Conservation (phyloP, 345 rosid species). For the Arabidopsis suecica region DNA sequence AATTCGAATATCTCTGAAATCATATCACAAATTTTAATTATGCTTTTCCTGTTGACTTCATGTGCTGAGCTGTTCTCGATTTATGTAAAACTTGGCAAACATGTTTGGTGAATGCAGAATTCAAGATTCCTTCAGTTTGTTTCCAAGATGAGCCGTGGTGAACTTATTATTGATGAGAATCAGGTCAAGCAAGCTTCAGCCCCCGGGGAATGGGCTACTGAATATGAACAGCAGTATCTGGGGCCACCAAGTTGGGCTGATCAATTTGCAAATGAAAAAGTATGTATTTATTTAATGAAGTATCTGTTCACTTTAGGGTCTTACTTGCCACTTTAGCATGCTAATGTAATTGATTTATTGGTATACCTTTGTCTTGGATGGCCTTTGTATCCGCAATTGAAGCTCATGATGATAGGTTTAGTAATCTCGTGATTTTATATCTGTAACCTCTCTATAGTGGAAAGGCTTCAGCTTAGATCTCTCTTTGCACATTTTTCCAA, state of each 20-base stretch:
- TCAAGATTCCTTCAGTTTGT: conserved; percentile 97
- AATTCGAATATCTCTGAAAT: neutral
- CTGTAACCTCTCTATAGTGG: conserved; percentile 1
- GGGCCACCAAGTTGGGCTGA: conserved; percentile 89
- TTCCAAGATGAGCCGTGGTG: conserved; percentile 99
- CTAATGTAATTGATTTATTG: conserved; percentile 2
- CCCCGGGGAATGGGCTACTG: conserved; percentile 87
- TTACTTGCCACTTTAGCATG: conserved; percentile 21
- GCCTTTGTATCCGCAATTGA: neutral
- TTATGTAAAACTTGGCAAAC: conserved; percentile 21
- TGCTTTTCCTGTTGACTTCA: conserved; percentile 11
- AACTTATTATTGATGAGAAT: conserved; percentile 94
- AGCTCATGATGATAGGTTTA: conserved; percentile 27
- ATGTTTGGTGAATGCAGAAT: conserved; percentile 66
- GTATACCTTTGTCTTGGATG: conserved; percentile 1
- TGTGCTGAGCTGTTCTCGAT: conserved; percentile 22
- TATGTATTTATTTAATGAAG: conserved; percentile 42
- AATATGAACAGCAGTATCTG: conserved; percentile 79
- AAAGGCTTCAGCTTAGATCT: conserved; percentile 20
- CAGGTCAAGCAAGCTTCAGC: conserved; percentile 74
- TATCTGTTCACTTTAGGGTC: conserved; percentile 29
- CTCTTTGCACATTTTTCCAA: conserved; percentile 8
- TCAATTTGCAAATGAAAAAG: conserved; percentile 68
- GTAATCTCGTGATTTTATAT: neutral
- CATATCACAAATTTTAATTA: neutral